A percentile compares a stretch with the other conserved stretches of the same genome.
phyloP scores from a whole-genome alignment of 108 stramenopile species.

The Nannochloropsis granulata region DNA sequence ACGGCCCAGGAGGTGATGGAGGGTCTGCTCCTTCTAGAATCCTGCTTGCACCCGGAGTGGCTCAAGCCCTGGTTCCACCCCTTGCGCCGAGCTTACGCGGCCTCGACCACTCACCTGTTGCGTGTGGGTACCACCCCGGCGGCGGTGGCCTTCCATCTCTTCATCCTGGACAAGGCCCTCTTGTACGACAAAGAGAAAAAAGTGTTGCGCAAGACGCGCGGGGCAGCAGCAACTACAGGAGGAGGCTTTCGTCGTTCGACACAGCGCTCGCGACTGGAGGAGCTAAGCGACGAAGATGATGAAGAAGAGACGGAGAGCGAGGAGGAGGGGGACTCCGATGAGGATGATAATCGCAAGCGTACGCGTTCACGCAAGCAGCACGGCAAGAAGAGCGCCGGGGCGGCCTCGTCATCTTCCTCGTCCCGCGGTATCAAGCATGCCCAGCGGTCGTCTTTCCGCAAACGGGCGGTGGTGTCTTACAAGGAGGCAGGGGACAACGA shows the following conservation, averaged over 20 bases:
- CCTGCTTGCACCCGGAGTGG: slow-evolving; percentile 23
- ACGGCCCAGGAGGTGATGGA: slow-evolving; percentile 18
- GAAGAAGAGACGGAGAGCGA: slow-evolving; percentile 5
- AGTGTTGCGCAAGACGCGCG: not conserved
- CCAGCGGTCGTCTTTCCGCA: not conserved
- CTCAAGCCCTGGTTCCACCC: slow-evolving; percentile 18
- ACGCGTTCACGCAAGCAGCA: not conserved
- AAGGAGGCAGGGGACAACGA: not conserved
- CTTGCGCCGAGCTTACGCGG: not conserved
- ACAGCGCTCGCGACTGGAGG: not conserved
- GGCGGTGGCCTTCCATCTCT: slow-evolving; percentile 17
- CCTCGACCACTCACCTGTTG: slow-evolving; percentile 6
- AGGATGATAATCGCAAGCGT: not conserved
- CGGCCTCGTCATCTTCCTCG: not conserved
- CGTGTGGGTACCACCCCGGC: slow-evolving; percentile 12
- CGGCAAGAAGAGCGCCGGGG: not conserved
- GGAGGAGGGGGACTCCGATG: not conserved
- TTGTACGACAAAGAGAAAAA: slow-evolving; percentile 13
- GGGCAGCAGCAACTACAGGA: not conserved
- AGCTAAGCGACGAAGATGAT: not conserved
- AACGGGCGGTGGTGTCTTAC: not conserved
- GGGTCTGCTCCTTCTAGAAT: slow-evolving; percentile 17
- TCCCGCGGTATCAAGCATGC: not conserved
- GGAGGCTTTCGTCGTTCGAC: not conserved
- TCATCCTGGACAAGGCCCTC: slow-evolving; percentile 11